Evolutionary conservation across 495 filamentous ascomycete genomes (phyloP), one percentile per base, ranked within the genome.

Genomic region (Penicillium crystallinum): DNA sequence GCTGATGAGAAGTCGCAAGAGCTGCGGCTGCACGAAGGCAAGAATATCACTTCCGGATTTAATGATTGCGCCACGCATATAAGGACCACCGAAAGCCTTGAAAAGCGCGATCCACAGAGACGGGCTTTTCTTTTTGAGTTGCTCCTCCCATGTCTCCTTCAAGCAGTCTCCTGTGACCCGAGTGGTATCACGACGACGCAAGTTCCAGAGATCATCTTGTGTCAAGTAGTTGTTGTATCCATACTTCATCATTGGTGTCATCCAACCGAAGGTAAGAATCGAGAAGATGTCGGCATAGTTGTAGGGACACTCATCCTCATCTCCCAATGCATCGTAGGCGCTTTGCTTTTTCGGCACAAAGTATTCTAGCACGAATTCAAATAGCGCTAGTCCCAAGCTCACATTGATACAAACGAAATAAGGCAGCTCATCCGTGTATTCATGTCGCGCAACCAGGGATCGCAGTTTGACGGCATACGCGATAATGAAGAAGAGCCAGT

Each of bases 211-310:
- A 69, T 99, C 93, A 53, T 99, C 89, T 69, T 99, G 92, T 5
- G 90, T 96, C 45, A 99, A 77, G 63, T 80, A 99, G 48, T 90
- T 82, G 59, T 85, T 88, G 70, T 99, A 97, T 15, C 95, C 95
- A 71, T 85, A 84, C 60, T 86, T 90, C 95, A 99, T 99, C 81
- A 97, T 71, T 14, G 92, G 90, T 0, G 95, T 99, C 90, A 99
- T 96, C 95, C 95, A 99, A 50, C 88, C 82, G 66, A 99, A 99
- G 9, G 92, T 95, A 27, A 99, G 81, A 34, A 88, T 82, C 9
- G 92, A 96, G 71, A 97, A 97, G 39, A 97, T 78, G 47, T 91
- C 90, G 19, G 95, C 91, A 71, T 95, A 95, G 74, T 97, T 91
- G 30, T 86, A 84, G 0, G 95, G 95, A 58, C 93, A 97, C 73